Evolutionary conservation across 2,329 filamentous ascomycete genomes (phyloP), one percentile per base, ranked within the genome.

Genomic region (Exophiala viscosa): DNA sequence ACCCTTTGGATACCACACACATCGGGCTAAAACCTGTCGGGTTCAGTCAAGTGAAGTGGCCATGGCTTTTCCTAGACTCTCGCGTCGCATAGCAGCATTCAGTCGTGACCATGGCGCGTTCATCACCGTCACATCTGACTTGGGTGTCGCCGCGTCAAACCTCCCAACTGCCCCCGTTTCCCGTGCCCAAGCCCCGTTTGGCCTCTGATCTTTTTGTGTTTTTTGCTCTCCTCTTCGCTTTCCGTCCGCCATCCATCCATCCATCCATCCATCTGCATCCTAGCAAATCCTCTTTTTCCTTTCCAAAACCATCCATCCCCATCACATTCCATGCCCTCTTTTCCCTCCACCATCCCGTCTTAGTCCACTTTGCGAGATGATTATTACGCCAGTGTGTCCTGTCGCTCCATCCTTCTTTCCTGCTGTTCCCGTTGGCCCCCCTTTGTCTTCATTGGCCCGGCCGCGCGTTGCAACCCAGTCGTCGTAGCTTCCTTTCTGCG

Each of bases 321-420:
- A 55, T 60, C 42, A 53, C 60, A 59, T 58, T 56, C 53, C 50
- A 48, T 50, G 18, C 17, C 28, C 18, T n/a, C 39, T 46, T 51
- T 45, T 20, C 41, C 52, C 56, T 55, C 57, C 54, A 57, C 52
- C 58, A 58, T 53, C 58, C 56, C 57, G 55, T 58, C 55, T 55
- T 62, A 59, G 58, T 60, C 60, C 55, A 57, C 58, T 58, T 49
- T 55, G 58, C 23, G 53, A 58, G 60, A 56, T 58, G 47, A 52
- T 54, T 54, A 52, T 54, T 54, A 45, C 55, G 57, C 59, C 55
- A 56, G 57, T 54, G 34, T 52, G 41, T 53, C 40, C 36, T 47
- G 17, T 57, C 53, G 43, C 55, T 57, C 50, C 54, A 58, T 54
- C 54, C 52, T 54, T 48, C 14, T 40, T 44, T 57, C 23, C 23